Evolutionary conservation across 75 land plant species (phyloP).

Genomic region (Pinus taeda): DNA sequence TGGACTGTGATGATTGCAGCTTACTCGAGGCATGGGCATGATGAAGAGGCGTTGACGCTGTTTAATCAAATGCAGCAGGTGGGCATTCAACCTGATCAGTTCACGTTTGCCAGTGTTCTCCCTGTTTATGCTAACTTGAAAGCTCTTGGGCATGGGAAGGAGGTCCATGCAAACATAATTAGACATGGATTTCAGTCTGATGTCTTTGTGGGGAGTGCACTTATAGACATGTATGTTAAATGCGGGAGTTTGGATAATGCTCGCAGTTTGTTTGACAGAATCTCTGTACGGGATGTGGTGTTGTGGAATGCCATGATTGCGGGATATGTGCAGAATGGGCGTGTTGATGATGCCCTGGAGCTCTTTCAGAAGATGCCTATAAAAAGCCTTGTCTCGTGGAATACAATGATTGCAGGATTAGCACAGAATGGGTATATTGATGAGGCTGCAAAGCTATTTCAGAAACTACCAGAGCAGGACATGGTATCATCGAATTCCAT

Average conservation of each 20-base stretch:
- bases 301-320: not conserved
- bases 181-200: not conserved
- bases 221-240: not conserved
- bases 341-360: not conserved
- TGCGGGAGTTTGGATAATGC: not conserved
- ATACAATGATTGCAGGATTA: not conserved
- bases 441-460: not conserved
- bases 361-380: not conserved
- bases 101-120: not conserved
- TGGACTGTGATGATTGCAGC: not conserved
- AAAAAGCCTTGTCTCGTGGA: not conserved
- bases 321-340: not conserved
- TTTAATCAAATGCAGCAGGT: not conserved
- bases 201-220: not conserved
- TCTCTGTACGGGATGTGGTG: not conserved
- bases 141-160: not conserved
- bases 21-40: not conserved
- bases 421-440: not conserved
- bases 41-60: not conserved
- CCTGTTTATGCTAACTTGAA: not conserved
- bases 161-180: not conserved
- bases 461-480: not conserved
- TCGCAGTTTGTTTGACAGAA: not conserved
- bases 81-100: not conserved
- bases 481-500: not conserved